Evolutionary conservation across 75 land plant genomes (phyloP), one percentile per base, ranked within the genome.

Genomic region (Pinus tabuliformis): DNA sequence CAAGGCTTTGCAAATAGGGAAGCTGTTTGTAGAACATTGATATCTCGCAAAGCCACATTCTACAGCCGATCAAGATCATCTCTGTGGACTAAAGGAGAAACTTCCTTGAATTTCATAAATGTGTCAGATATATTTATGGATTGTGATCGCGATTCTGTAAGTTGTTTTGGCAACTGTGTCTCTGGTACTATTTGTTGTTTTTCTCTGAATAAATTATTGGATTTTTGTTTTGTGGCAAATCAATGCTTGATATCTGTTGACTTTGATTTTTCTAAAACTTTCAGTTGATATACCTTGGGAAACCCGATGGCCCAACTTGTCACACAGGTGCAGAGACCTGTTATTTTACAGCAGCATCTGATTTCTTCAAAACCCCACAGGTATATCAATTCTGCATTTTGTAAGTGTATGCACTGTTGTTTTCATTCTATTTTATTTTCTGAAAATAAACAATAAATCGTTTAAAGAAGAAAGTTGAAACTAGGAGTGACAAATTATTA

Each of bases 1-100:
- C 99, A 97, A 83, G 99, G 95, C n/a, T 97, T 97, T 89, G 88
- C 84, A n/a, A 91, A 95, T 68, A 86, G 84, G 71, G 97, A 92
- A 58, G 99, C 98, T n/a, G 71, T 96, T 18, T 81, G 81, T 24
- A 83, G 80, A 20, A 92, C 98, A 26, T 80, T 94, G 75, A 79
- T 82, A 30, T 89, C 95, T 63, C 66, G 87, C 13, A 83, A 88
- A 72, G 99, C 99, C 22, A 95, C 99, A 52, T 95, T 95, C 71
- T 95, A 80, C 75, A 97, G 98, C 75, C 86, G 98, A 22, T 96
- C 99, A 37, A 81, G 98, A 6, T 80, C 88, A 36, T 77, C 86
- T 0, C 79, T 95, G 61, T 97, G 98, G 99, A 95, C 93, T 54
- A 97, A 97, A 81, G 99, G 99, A 73, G 98, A 97, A 79, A 92